Base-by-base conservation (phyloP, 208 protist species). In the Acanthamoeba castellanii region DNA sequence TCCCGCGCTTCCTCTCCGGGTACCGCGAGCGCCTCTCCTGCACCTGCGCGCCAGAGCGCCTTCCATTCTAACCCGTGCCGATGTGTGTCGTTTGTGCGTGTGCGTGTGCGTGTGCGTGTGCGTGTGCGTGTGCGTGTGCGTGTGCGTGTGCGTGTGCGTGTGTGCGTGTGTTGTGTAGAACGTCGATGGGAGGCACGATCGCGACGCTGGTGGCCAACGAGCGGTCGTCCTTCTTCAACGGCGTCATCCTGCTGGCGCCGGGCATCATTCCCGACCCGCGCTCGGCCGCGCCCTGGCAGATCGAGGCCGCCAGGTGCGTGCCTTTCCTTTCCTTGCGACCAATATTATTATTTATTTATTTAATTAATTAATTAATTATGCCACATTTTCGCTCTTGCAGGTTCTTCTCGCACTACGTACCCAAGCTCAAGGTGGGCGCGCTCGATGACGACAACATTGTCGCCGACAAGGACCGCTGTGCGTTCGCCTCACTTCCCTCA, bases 151-250 rank as follows among this genome's bases (percentile, higher is more conserved):
- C 3, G 37, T 42, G 3, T 42, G 37, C 37, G 37, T 42, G 37
- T 42, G 37, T 42, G n/a, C 3, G 37, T 42, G 37, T 3, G 3
- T 42, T 42, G 61, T 91, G 5, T 50, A 74, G 57, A 9, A 45
- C 61, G 4, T 91, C 85, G 32, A 91, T 91, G 85, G 85, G 85
- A 25, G 85, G 85, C 13, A 52, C 85, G n/a, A 91, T 91, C 59
- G 16, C 85, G n/a, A 91, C 37, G 18, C 22, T 64, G 59, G 14
- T 91, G 85, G 85, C 85, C 47, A 91, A 91, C 85, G 13, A 52
- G 59, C n/a, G 25, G 85, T 57, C 85, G 25, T 42, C 85, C 16
- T 91, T 74, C 85, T 91, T 91, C 85, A 91, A 50, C 13, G 85
- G 85, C 32, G 85, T 91, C 42, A 52, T 91, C 8, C 37, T 91